phyloP scores from a whole-genome alignment of 805 yeast genomes.

The Teunomyces tritomae region DNA sequence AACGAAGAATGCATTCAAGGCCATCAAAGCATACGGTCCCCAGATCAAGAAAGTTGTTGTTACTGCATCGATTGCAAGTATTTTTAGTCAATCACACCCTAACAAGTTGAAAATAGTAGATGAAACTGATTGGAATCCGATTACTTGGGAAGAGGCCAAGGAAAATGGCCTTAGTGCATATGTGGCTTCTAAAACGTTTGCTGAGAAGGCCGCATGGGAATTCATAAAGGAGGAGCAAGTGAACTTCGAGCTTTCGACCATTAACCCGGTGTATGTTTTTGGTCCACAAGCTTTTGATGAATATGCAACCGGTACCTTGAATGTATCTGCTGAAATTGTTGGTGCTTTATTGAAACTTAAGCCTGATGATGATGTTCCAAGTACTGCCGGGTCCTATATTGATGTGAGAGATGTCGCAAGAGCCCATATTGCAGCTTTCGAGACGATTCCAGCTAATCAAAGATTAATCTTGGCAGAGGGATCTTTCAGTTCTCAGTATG shows the following conservation, averaged over 20 bases:
- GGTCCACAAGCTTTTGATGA: slow-evolving; percentile 40
- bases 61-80: no score
- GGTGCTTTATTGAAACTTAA: slow-evolving; percentile 34
- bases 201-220: slow-evolving; percentile 63
- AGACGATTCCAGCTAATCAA: slow-evolving; percentile 8
- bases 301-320: slow-evolving; percentile 31
- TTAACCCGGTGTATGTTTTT: slow-evolving; percentile 40
- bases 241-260: slow-evolving; percentile 18
- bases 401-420: slow-evolving; percentile 22
- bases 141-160: slow-evolving; percentile 48
- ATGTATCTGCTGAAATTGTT: slow-evolving; percentile 38
- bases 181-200: slow-evolving; percentile 49
- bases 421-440: slow-evolving; percentile 18
- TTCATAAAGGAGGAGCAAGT: slow-evolving; percentile 27
- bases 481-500: slow-evolving; percentile 15
- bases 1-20: slow-evolving; percentile 20
- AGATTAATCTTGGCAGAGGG: slow-evolving; percentile 12
- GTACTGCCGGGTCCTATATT: slow-evolving; percentile 3
- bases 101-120: slow-evolving; percentile 11
- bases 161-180: slow-evolving; percentile 20
- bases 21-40: slow-evolving; percentile 15
- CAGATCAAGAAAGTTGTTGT: slow-evolving; percentile 14
- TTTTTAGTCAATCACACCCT: no score
- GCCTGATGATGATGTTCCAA: slow-evolving; percentile 6
- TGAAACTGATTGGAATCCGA: slow-evolving; percentile 54